Conservation (phyloP, 176 grass and related monocot genomes). For the Neostapfia colusana region DNA sequence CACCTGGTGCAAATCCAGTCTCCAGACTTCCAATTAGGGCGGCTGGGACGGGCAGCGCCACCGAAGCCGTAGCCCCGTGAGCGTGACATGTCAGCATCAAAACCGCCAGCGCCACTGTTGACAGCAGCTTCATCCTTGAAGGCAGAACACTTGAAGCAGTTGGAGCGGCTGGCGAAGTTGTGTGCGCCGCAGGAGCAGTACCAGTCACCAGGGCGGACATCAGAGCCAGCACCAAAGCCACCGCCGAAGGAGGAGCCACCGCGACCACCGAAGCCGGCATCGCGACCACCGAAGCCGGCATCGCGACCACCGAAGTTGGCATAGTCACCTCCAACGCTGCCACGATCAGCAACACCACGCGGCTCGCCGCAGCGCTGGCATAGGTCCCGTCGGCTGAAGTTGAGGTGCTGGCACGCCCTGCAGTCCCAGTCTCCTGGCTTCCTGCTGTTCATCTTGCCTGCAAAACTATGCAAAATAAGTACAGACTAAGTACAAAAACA, state of each 20-base stretch:
- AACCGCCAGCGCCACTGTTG: conserved; percentile 57
- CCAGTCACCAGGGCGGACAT: conserved; percentile 95
- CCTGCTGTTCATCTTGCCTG: conserved; percentile 93
- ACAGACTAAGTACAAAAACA: conserved; percentile 16
- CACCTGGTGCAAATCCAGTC: conserved; percentile 99
- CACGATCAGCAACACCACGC: conserved; percentile 55
- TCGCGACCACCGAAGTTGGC: conserved; percentile 64
- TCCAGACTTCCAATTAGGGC: conserved; percentile 85
- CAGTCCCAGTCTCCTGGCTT: conserved; percentile 99
- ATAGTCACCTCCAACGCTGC: conserved; percentile 53
- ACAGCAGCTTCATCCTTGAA: conserved; percentile 80
- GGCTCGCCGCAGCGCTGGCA: conserved; percentile 85
- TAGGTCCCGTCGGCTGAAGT: conserved; percentile 88
- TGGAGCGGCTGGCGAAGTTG: conserved; percentile 97
- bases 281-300: conserved; percentile 60
- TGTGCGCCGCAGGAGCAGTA: conserved; percentile 85
- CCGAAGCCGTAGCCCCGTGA: conserved; percentile 68
- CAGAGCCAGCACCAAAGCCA: conserved; percentile 59
- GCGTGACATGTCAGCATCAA: conserved; percentile 69
- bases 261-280: conserved; percentile 62
- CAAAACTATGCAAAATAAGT: conserved; percentile 29
- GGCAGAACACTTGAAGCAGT: conserved; percentile 83
- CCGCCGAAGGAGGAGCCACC: conserved; percentile 62
- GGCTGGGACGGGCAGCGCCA: conserved; percentile 44
- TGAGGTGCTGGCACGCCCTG: conserved; percentile 95